Evolutionary conservation across 1,284 basidiomycete species (phyloP).

Genomic region (Heterobasidion irregulare): DNA sequence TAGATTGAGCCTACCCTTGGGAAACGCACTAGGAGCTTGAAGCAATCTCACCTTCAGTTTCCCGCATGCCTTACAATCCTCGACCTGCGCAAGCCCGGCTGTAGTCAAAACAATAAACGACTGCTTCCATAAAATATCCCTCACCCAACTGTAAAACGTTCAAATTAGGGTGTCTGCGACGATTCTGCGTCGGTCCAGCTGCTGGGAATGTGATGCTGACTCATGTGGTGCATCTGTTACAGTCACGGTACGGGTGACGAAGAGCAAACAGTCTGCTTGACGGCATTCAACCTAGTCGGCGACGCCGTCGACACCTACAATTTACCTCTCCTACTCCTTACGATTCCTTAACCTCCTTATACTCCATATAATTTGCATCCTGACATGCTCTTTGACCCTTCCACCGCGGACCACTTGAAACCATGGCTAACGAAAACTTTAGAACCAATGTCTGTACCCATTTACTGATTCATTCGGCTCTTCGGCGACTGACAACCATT

Average conservation of each 20-base stretch:
- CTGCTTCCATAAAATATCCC: no score
- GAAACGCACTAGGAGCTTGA: no score
- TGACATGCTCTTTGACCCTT: slow-evolving; percentile 57
- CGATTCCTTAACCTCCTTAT: not conserved
- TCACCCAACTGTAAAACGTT: no score
- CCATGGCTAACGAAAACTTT: slow-evolving; percentile 80
- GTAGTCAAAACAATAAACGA: no score
- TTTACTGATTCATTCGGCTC: slow-evolving; percentile 5
- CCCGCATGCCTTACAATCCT: no score
- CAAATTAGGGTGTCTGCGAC: no score
- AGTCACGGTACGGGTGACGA: not conserved
- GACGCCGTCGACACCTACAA: not conserved
- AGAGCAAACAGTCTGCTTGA: not conserved
- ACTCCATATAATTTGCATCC: not conserved
- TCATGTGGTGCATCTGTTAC: not conserved
- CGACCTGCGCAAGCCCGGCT: no score
- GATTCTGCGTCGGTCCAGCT: no score
- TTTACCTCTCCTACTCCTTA: not conserved
- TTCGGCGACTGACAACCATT: slow-evolving; percentile 7
- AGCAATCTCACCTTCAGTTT: no score
- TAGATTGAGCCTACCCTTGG: no score
- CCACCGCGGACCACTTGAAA: slow-evolving; percentile 57
- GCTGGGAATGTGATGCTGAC: no score
- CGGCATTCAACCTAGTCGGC: not conserved
- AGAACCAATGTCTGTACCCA: slow-evolving; percentile 69